phyloP scores from a whole-genome alignment of 208 protist genomes.

The Porcisia hertigi region DNA sequence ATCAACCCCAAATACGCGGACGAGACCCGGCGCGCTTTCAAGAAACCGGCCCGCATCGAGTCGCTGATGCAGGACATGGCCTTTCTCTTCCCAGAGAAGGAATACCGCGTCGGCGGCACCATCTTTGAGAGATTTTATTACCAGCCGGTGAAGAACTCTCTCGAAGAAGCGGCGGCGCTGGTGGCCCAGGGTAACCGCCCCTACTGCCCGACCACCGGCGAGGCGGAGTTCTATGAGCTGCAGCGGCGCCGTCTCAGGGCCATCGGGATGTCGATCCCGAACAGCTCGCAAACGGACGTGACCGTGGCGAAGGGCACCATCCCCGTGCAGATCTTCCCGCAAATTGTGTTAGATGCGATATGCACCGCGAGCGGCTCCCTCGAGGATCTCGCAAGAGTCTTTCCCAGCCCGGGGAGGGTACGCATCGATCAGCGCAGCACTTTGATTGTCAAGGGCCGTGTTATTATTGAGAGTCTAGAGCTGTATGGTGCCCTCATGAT shows the following conservation, averaged over 20 bases:
- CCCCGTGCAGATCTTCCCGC: conserved; percentile 40
- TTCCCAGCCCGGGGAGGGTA: conserved; percentile 58
- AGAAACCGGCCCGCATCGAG: conserved; percentile 84
- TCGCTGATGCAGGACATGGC: conserved; percentile 92
- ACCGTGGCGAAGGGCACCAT: conserved; percentile 19
- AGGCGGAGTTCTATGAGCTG: conserved; percentile 72
- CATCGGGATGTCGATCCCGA: conserved; percentile 45
- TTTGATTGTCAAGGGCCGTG: conserved; percentile 70
- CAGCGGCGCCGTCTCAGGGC: conserved; percentile 60
- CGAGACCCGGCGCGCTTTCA: conserved; percentile 53
- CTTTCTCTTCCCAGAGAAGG: conserved; percentile 49
- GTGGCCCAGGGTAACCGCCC: conserved; percentile 39
- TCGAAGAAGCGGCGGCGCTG: conserved; percentile 55
- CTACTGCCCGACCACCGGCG: conserved; percentile 73
- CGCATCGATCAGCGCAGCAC: conserved; percentile 60
- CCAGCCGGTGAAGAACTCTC: conserved; percentile 88
- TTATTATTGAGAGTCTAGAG: conserved; percentile 70
- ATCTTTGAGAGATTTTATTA: conserved; percentile 79
- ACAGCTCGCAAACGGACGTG: conserved; percentile 27
- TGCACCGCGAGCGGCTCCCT: conserved; percentile 24
- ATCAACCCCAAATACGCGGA: conserved; percentile 94
- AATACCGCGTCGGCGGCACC: conserved; percentile 69
- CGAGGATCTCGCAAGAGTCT: conserved; percentile 38
- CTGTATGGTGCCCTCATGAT: conserved; percentile 72
- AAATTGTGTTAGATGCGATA: conserved; percentile 42